These are phyloP conservation scores for Delonix regia DNA, from an alignment of 306 rosid species.

Conservation along the genomic window DNA sequence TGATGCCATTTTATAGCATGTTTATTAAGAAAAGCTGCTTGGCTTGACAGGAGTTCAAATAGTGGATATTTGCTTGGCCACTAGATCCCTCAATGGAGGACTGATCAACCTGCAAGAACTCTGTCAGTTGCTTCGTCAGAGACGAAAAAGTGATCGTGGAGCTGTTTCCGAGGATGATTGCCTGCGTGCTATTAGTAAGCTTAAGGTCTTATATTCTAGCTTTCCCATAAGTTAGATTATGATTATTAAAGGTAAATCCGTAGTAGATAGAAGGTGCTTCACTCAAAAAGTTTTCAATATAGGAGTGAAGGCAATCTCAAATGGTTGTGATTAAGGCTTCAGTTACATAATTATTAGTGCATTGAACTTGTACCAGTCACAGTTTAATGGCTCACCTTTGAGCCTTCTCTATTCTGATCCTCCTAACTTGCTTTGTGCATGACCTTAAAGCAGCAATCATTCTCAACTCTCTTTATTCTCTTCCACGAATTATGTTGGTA, in stretches of 20 bases:
- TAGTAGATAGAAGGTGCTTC: neutral
- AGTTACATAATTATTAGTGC: neutral
- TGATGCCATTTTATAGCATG: conserved; percentile 8
- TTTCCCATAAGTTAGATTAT: neutral
- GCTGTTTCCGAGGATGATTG: conserved; percentile 95
- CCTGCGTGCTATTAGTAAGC: conserved; percentile 89
- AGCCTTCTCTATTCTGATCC: neutral
- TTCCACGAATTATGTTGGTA: neutral
- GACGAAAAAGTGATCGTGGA: conserved; percentile 83
- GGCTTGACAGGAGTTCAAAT: conserved; percentile 92
- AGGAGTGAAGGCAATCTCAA: neutral
- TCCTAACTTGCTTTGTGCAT: neutral
- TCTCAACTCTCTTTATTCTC: conserved; percentile 4
- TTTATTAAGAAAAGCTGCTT: conserved; percentile 44
- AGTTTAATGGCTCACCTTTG: conserved; percentile 3
- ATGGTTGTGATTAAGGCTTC: conserved; percentile 5
- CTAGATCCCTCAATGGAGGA: conserved; percentile 92
- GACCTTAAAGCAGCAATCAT: neutral
- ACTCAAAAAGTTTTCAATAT: neutral
- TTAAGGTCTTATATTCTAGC: conserved; percentile 68
- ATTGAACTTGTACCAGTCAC: neutral
- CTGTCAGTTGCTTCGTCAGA: conserved; percentile 71
- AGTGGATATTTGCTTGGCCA: conserved; percentile 92
- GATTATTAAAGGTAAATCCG: conserved; percentile 15
- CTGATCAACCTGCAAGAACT: conserved; percentile 87